Evolutionary conservation across 495 filamentous ascomycete species (phyloP).

Genomic region (Aspergillus hancockii): DNA sequence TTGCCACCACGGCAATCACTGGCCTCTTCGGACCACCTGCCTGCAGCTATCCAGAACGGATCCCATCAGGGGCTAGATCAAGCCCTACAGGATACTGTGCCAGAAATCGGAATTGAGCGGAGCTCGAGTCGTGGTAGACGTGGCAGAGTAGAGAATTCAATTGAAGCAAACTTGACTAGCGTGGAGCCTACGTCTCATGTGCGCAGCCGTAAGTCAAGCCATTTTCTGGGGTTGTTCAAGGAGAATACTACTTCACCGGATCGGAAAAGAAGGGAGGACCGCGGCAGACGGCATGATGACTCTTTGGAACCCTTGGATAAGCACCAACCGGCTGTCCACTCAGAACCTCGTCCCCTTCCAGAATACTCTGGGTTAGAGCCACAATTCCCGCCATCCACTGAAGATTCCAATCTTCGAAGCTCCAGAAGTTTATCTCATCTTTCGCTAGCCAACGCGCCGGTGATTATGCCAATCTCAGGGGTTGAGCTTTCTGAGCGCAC

Average conservation of each 20-base stretch:
- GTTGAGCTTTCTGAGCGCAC: conserved; percentile 10
- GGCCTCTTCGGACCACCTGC: conserved; percentile 21
- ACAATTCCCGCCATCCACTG: conserved; percentile 7
- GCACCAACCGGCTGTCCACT: conserved; percentile 13
- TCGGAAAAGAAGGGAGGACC: conserved; percentile 44
- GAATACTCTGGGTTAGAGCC: conserved; percentile 11
- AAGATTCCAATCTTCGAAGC: conserved; percentile 18
- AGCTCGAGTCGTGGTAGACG: conserved; percentile 47
- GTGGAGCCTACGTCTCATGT: conserved; percentile 70
- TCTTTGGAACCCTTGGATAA: background rate
- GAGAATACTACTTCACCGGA: conserved; percentile 70
- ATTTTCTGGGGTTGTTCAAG: conserved; percentile 89
- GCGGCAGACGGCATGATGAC: conserved; percentile 22
- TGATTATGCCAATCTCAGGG: conserved; percentile 20
- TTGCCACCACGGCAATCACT: conserved; percentile 22
- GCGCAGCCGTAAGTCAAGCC: conserved; percentile 90
- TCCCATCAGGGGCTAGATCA: conserved; percentile 25
- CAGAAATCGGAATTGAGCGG: conserved; percentile 29
- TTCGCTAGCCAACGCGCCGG: conserved; percentile 28
- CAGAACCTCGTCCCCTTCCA: conserved; percentile 13
- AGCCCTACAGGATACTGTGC: conserved; percentile 15
- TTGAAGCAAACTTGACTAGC: conserved; percentile 76
- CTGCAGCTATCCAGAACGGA: conserved; percentile 21
- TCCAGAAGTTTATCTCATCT: conserved; percentile 40
- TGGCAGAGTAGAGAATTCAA: conserved; percentile 72